These are phyloP conservation scores for Xylaria acuta DNA, from an alignment of 495 filamentous ascomycete genomes.

Conservation along the genomic window DNA sequence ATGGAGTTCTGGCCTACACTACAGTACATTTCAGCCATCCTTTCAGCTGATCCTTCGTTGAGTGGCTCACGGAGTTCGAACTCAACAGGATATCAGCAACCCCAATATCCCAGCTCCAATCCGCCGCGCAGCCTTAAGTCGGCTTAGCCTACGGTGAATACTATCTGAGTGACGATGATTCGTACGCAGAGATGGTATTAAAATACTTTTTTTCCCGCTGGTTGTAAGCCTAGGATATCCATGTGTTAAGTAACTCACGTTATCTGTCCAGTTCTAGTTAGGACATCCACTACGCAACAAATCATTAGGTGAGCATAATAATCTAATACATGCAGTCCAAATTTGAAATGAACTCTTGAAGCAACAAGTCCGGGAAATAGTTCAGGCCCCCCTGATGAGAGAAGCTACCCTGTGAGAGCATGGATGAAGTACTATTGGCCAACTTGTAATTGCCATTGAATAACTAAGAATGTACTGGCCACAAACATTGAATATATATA, in stretches of 20 bases:
- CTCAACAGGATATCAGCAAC: neutral
- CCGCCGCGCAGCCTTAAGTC: neutral
- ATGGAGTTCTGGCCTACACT: neutral
- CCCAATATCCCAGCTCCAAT: neutral
- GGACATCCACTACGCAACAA: neutral
- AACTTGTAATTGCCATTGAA: too few species aligned
- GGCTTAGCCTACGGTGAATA: neutral
- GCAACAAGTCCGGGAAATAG: neutral
- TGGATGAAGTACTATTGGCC: too few species aligned
- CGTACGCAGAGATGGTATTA: neutral
- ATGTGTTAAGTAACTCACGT: neutral
- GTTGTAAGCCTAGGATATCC: neutral
- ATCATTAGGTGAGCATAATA: neutral
- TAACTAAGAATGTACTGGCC: too few species aligned
- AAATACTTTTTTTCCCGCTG: neutral
- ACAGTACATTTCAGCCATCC: neutral
- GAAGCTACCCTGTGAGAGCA: neutral
- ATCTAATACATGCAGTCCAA: neutral
- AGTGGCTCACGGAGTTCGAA: neutral
- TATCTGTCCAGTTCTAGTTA: neutral
- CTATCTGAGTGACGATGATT: too few species aligned
- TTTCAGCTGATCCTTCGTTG: constrained; percentile 10
- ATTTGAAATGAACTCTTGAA: neutral
- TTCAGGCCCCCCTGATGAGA: neutral
- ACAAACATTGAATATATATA: too few species aligned